phyloP scores from a whole-genome alignment of 345 rosid species.

The Euphorbia pulcherrima region DNA sequence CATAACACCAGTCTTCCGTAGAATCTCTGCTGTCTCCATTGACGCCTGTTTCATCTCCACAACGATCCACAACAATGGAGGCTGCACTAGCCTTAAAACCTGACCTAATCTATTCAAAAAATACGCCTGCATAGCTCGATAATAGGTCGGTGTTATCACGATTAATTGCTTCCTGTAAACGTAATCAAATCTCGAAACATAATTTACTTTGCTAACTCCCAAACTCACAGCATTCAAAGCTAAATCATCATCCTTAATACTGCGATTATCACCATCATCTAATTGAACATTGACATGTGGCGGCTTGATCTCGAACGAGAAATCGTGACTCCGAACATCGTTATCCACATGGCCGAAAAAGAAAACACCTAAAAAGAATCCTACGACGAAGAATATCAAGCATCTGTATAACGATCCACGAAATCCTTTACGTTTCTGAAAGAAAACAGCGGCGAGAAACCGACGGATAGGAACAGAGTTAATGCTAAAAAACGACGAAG shows the following conservation, averaged over 20 bases:
- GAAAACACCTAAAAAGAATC: conserved; percentile 58
- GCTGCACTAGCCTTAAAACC: conserved; percentile 62
- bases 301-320: conserved; percentile 65
- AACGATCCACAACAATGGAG: conserved; percentile 88
- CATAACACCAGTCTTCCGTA: conserved; percentile 84
- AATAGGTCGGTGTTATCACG: conserved; percentile 81
- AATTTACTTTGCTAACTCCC: neutral
- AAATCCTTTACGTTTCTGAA: conserved; percentile 47
- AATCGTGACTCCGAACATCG: conserved; percentile 40
- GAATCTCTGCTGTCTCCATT: conserved; percentile 68
- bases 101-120: conserved; percentile 73
- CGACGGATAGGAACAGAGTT: conserved; percentile 19
- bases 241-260: conserved; percentile 7
- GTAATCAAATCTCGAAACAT: conserved; percentile 28
- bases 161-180: conserved; percentile 64
- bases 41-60: conserved; percentile 70
- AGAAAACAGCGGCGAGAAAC: conserved; percentile 24
- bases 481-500: conserved; percentile 22
- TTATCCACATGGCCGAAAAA: conserved; percentile 55
- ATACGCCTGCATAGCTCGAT: conserved; percentile 73
- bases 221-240: conserved; percentile 10
- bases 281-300: conserved; percentile 42
- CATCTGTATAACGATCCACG: conserved; percentile 58
- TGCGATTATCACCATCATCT: conserved; percentile 23
- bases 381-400: conserved; percentile 55